Evolutionary conservation across 768 basidiomycete species (phyloP).

Genomic region (Russula sp.): DNA sequence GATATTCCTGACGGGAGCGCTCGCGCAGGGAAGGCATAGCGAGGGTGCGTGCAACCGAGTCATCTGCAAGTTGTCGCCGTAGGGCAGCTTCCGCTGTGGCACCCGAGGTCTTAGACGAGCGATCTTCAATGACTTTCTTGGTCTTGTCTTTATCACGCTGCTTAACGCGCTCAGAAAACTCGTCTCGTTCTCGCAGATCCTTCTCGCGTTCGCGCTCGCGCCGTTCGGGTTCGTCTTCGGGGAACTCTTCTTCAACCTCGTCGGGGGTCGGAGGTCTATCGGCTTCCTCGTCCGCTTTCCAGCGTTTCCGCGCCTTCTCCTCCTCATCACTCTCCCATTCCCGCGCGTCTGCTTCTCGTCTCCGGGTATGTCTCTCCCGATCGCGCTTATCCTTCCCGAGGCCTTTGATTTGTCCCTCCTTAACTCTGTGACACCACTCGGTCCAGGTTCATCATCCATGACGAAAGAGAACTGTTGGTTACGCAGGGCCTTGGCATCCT

Average conservation of each 20-base stretch:
- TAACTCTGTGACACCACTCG: conserved; percentile 41
- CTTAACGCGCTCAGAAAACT: conserved; percentile 84
- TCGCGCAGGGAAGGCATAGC: conserved; percentile 75
- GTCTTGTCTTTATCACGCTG: conserved; percentile 79
- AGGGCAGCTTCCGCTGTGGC: conserved; percentile 81
- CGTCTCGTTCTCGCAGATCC: conserved; percentile 87
- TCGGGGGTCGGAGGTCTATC: conserved; percentile 36
- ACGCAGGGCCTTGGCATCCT: conserved; percentile 64
- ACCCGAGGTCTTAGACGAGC: conserved; percentile 71
- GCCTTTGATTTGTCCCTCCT: conserved; percentile 37
- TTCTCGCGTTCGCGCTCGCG: conserved; percentile 71
- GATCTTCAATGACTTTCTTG: conserved; percentile 90
- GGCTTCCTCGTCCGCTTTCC: conserved; percentile 48
- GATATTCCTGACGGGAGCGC: conserved; percentile 91
- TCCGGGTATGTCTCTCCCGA: conserved; percentile 64
- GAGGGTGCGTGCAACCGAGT: conserved; percentile 42
- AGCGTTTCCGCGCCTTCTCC: conserved; percentile 65
- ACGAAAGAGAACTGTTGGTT: conserved; percentile 77
- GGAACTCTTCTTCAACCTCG: conserved; percentile 45
- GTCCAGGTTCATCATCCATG: conserved; percentile 68
- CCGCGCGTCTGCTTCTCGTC: conserved; percentile 74
- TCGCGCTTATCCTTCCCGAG: conserved; percentile 50
- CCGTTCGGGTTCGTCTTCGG: conserved; percentile 70
- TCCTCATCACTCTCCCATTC: conserved; percentile 94
- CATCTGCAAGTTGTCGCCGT: conserved; percentile 76